Percentiles rank a stretch among this genome's conserved stretches.
phyloP scores from a whole-genome alignment of 176 grass and related monocot genomes.

The Oryza punctata region DNA sequence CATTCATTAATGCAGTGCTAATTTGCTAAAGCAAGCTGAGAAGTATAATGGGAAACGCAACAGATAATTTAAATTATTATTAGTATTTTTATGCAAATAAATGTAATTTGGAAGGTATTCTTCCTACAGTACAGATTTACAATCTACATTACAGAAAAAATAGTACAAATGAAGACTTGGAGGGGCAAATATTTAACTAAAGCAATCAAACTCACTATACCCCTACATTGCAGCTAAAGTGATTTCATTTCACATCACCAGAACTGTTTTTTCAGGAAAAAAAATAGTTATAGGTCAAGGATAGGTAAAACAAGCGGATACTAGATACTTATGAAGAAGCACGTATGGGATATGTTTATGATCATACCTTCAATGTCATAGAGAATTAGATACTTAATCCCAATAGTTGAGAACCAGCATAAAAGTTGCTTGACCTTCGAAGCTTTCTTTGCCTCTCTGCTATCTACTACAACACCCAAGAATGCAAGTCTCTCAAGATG shows the following conservation, averaged over 20 bases:
- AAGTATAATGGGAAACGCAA: constrained; percentile 23
- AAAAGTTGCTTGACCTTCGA: constrained; percentile 64
- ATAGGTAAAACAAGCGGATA: not conserved
- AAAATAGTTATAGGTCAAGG: not conserved
- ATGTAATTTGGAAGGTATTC: not conserved
- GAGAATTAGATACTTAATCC: constrained; percentile 59
- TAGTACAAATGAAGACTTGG: not conserved
- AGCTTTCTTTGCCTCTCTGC: constrained; percentile 63
- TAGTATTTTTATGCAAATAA: constrained; percentile 1
- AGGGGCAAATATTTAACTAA: not conserved
- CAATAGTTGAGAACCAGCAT: constrained; percentile 47
- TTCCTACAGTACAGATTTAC: not conserved
- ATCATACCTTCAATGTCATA: constrained; percentile 79
- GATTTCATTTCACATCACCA: not conserved
- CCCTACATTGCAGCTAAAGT: not conserved
- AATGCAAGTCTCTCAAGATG: constrained; percentile 38
- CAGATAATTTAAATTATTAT: not conserved
- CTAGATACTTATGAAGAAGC: constrained; percentile 7
- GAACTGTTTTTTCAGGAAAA: not conserved
- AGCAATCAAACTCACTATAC: not conserved
- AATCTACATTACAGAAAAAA: not conserved
- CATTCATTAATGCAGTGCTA: not conserved
- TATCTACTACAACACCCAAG: constrained; percentile 65
- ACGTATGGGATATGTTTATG: constrained; percentile 20
- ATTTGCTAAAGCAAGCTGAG: not conserved